Percentiles rank a stretch among this genome's conserved stretches.
These are phyloP conservation scores for Chlorella sp. DNA, from an alignment of 139 green algal genomes.

Conservation along the genomic window DNA sequence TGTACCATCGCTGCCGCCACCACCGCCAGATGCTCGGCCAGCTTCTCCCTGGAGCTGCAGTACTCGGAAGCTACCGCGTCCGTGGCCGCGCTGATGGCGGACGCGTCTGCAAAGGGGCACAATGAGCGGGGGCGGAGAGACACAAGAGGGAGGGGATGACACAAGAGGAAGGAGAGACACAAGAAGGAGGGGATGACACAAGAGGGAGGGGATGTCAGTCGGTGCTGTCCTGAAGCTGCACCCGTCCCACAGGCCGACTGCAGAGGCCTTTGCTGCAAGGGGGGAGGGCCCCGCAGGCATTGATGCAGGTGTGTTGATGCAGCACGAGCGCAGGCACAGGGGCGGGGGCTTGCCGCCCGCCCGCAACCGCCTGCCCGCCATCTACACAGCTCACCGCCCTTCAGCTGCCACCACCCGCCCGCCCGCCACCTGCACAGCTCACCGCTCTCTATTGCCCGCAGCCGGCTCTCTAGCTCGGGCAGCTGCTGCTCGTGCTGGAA, in stretches of 20 bases:
- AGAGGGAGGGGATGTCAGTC: no score
- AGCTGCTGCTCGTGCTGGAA: constrained; percentile 87
- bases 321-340: background rate
- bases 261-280: background rate
- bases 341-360: background rate
- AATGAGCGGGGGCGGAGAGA: background rate
- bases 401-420: no score
- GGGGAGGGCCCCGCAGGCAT: no score
- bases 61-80: constrained; percentile 45
- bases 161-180: background rate
- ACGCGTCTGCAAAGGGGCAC: constrained; percentile 4
- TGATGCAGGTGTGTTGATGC: no score
- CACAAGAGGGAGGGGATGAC: background rate
- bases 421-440: background rate
- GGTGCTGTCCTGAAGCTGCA: constrained; percentile 63
- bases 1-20: constrained; percentile 51
- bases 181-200: no score
- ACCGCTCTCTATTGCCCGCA: constrained; percentile 26
- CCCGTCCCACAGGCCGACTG: constrained; percentile 21
- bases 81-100: constrained; percentile 12
- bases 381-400: background rate
- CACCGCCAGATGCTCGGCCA: constrained; percentile 37
- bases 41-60: constrained; percentile 33
- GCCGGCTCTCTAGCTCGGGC: constrained; percentile 39
- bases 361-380: background rate